Conservation (phyloP, 1,284 basidiomycete species). For the Athelia psychrophila region DNA sequence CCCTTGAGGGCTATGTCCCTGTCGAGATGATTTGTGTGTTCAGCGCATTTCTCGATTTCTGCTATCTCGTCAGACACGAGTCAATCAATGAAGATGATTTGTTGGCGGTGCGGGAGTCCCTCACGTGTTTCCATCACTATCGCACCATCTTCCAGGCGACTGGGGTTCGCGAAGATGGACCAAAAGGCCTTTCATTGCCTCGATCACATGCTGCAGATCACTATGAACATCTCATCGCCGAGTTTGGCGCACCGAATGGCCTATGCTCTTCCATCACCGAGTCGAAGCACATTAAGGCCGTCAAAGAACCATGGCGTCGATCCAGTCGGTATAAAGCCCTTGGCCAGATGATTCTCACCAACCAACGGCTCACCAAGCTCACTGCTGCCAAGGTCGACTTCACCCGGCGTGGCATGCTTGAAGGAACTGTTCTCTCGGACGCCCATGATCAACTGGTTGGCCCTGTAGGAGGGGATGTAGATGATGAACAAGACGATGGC, state of each 20-base stretch:
- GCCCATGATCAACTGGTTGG: too few species aligned
- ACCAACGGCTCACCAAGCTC: constrained; percentile 17
- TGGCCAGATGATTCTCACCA: constrained; percentile 18
- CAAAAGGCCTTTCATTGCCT: constrained; percentile 14
- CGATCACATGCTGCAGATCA: constrained; percentile 14
- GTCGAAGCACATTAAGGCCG: constrained; percentile 13
- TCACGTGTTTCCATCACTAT: constrained; percentile 7
- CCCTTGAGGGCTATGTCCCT: constrained; percentile 8
- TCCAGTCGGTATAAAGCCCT: constrained; percentile 17
- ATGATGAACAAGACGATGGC: too few species aligned
- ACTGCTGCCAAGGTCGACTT: constrained; percentile 13
- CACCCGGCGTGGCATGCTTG: background rate
- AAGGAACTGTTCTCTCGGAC: too few species aligned
- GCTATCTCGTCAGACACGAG: constrained; percentile 10
- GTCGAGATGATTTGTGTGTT: constrained; percentile 8
- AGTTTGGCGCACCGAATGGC: constrained; percentile 6
- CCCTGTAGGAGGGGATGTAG: too few species aligned
- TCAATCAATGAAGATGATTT: constrained; percentile 4
- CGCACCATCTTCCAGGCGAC: constrained; percentile 3
- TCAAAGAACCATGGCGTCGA: constrained; percentile 22
- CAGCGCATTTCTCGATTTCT: constrained; percentile 11
- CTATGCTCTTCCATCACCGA: constrained; percentile 13
- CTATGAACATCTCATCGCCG: constrained; percentile 2
- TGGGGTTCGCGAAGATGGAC: constrained; percentile 7
- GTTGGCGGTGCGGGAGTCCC: background rate